Evolutionary conservation across 2,329 filamentous ascomycete genomes (phyloP), one percentile per base, ranked within the genome.

Genomic region (Fusarium succisae): DNA sequence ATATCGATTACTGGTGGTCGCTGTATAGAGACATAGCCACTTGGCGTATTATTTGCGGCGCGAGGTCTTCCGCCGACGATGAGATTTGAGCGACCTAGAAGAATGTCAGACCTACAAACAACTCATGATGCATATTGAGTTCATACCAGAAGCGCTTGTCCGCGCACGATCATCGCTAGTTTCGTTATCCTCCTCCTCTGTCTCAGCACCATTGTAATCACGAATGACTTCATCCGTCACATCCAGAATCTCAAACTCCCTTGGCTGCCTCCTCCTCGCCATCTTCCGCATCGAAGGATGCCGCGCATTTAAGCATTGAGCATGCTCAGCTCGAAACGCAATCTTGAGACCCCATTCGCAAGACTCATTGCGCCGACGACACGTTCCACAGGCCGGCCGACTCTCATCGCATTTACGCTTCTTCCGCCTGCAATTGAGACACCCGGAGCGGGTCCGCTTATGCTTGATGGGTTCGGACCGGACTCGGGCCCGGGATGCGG

Each of bases 271-370:
- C 56, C 75, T 77, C 51, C 71, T 74, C 3, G 77, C 78, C 75
- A 75, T 77, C 53, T 73, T 77, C 11, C 76, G 70, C 82, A 83
- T 83, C 15, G 81, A 82, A 3, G 81, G 82, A 54, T 83, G 82
- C 24, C 68, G 66, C 11, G 75, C 69, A 51, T 77, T 75, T 38
- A 83, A 69, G n/a, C 76, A 74, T 60, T 80, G 80, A 3, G 81
- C 82, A 54, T 83, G 82, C 65, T 83, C 81, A 6, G 77, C 76
- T 37, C 82, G 81, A 57, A 83, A 83, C 9, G 77, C 82, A 37
- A 83, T 76, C 77, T 80, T 82, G 68, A 83, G 73, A 2, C 82
- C 82, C 82, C 82, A 83, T 79, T 81, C 78, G 47, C 82, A 83
- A 2, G 54, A 54, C 56, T 83, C 80, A 32, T 73, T 74, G 8